Conservation (phyloP, 768 basidiomycete species). For the Kwoniella newhampshirensis region DNA sequence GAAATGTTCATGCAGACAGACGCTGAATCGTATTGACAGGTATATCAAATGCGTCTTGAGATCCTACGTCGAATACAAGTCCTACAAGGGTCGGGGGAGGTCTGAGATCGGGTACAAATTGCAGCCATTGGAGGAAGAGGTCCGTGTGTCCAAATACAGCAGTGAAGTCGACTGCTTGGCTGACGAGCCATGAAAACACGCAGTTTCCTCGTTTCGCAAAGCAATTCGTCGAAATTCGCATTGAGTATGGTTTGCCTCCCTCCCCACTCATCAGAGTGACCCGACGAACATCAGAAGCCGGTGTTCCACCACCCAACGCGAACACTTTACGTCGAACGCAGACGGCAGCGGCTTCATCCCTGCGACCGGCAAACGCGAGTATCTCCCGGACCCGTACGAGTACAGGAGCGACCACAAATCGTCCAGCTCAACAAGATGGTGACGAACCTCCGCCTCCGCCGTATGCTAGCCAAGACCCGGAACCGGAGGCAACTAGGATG, state of each 20-base stretch:
- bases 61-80: slow-evolving; percentile 46
- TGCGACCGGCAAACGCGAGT: background rate
- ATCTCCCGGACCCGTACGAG: slow-evolving; percentile 19
- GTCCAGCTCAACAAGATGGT: slow-evolving; percentile 17
- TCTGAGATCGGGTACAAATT: slow-evolving; percentile 43
- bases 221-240: slow-evolving; percentile 33
- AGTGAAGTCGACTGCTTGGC: background rate
- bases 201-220: slow-evolving; percentile 36
- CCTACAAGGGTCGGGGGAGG: slow-evolving; percentile 35
- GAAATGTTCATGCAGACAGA: background rate
- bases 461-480: slow-evolving; percentile 48
- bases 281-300: slow-evolving; percentile 1
- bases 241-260: slow-evolving; percentile 32
- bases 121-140: slow-evolving; percentile 42
- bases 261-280: slow-evolving; percentile 31
- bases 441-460: slow-evolving; percentile 49
- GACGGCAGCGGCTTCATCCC: slow-evolving; percentile 14
- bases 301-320: background rate
- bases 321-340: slow-evolving; percentile 13
- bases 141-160: slow-evolving; percentile 25
- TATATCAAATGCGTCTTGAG: slow-evolving; percentile 46
- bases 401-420: slow-evolving; percentile 7
- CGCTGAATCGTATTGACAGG: slow-evolving; percentile 20
- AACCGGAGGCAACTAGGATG: slow-evolving; percentile 47
- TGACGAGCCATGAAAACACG: background rate